These are phyloP conservation scores for Pichia terricola DNA, from an alignment of 1,139 yeast genomes.

Conservation along the genomic window DNA sequence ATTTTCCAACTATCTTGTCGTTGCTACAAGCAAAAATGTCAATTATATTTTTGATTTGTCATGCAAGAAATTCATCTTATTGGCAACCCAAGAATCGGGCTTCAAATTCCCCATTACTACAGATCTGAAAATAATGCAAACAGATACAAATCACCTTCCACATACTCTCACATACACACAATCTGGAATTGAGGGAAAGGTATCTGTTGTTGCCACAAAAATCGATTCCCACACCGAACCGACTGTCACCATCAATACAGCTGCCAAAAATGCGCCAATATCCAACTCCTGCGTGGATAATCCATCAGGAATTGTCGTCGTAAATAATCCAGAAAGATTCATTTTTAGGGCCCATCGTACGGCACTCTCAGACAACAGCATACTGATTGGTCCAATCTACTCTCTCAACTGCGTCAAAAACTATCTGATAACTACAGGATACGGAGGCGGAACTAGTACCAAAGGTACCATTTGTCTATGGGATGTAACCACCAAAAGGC, in stretches of 20 bases:
- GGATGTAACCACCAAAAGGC: slow-evolving; percentile 58
- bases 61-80: slow-evolving; percentile 29
- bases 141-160: slow-evolving; percentile 10
- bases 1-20: slow-evolving; percentile 1
- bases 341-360: slow-evolving; percentile 81
- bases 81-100: slow-evolving; percentile 56
- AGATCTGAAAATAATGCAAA: slow-evolving; percentile 36
- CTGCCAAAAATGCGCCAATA: slow-evolving; percentile 9
- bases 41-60: slow-evolving; percentile 43
- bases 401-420: slow-evolving; percentile 25
- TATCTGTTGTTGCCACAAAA: slow-evolving; percentile 54
- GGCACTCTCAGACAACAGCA: slow-evolving; percentile 28
- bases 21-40: slow-evolving; percentile 8
- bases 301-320: slow-evolving; percentile 18
- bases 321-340: slow-evolving; percentile 45
- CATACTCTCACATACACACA: slow-evolving; percentile 50
- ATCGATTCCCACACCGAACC: slow-evolving; percentile 8
- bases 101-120: slow-evolving; percentile 58
- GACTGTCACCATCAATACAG: slow-evolving; percentile 9
- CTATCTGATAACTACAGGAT: slow-evolving; percentile 8
- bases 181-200: slow-evolving; percentile 82
- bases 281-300: slow-evolving; percentile 4
- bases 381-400: slow-evolving; percentile 66
- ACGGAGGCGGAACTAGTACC: slow-evolving; percentile 5
- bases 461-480: slow-evolving; percentile 72